A percentile compares a stretch with the other conserved stretches of the same genome.
These are phyloP conservation scores for Tagetes erecta DNA, from an alignment of 129 eudicot genomes.

Conservation along the genomic window DNA sequence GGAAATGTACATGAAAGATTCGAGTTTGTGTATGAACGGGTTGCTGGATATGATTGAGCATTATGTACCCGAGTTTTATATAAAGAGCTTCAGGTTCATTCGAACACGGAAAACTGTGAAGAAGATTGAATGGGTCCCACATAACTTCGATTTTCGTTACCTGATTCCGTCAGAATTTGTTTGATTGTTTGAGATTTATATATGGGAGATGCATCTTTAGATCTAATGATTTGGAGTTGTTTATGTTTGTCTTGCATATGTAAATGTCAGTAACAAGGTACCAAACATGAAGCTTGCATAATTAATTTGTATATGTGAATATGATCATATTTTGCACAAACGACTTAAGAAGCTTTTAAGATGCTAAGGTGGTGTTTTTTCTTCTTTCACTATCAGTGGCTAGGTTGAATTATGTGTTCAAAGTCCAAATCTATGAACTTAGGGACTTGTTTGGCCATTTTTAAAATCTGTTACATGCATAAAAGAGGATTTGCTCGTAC, in stretches of 20 bases:
- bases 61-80: conserved; percentile 42
- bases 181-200: conserved; percentile 25
- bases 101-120: conserved; percentile 44
- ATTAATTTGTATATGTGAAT: conserved; percentile 14
- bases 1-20: conserved; percentile 63
- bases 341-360: no score
- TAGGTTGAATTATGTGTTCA: no score
- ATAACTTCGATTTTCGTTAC: conserved; percentile 61
- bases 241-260: conserved; percentile 26
- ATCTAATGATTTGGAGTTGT: background rate
- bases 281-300: conserved; percentile 4
- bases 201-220: conserved; percentile 18
- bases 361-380: no score
- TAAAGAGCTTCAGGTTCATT: conserved; percentile 39
- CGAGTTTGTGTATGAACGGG: conserved; percentile 49
- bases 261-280: conserved; percentile 20
- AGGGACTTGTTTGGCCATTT: no score
- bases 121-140: conserved; percentile 75
- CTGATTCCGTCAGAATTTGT: conserved; percentile 45
- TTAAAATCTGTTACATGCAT: no score
- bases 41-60: conserved; percentile 58
- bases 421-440: no score
- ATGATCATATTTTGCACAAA: background rate
- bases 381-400: no score
- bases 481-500: no score